Conservation (phyloP, 768 basidiomycete species). For the Dendrothele bispora region DNA sequence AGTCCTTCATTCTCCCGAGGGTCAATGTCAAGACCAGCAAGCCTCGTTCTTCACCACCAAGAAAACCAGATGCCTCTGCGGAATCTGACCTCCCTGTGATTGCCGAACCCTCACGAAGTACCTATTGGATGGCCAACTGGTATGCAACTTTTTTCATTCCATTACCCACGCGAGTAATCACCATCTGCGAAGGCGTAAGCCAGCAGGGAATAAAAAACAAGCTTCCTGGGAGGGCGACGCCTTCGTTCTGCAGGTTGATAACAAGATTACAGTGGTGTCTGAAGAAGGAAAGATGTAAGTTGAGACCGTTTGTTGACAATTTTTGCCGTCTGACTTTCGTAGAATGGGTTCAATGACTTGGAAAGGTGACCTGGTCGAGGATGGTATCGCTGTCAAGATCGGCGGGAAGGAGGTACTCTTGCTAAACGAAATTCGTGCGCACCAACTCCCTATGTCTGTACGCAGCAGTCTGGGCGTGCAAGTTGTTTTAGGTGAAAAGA, state of each 20-base stretch:
- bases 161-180: conserved; percentile 2
- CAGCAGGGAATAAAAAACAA: conserved; percentile 67
- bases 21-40: conserved; percentile 18
- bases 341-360: conserved; percentile 65
- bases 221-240: conserved; percentile 87
- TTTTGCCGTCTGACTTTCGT: conserved; percentile 2
- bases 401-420: conserved; percentile 65
- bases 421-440: conserved; percentile 46
- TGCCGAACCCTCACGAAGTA: conserved; percentile 18
- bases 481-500: too few species aligned
- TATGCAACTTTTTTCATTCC: conserved; percentile 24
- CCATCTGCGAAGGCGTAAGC: conserved; percentile 59
- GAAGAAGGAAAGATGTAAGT: conserved; percentile 72
- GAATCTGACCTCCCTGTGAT: conserved; percentile 10
- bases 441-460: conserved; percentile 49
- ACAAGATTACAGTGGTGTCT: conserved; percentile 60
- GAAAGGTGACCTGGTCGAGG: conserved; percentile 54
- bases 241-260: conserved; percentile 51
- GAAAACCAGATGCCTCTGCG: too few species aligned
- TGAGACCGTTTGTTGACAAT: not conserved
- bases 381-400: conserved; percentile 45
- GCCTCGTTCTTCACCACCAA: too few species aligned
- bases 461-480: too few species aligned
- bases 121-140: conserved; percentile 75
- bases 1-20: conserved; percentile 42